Base-by-base conservation (phyloP, 140 eudicot species). In the Bidens hawaiensis region DNA sequence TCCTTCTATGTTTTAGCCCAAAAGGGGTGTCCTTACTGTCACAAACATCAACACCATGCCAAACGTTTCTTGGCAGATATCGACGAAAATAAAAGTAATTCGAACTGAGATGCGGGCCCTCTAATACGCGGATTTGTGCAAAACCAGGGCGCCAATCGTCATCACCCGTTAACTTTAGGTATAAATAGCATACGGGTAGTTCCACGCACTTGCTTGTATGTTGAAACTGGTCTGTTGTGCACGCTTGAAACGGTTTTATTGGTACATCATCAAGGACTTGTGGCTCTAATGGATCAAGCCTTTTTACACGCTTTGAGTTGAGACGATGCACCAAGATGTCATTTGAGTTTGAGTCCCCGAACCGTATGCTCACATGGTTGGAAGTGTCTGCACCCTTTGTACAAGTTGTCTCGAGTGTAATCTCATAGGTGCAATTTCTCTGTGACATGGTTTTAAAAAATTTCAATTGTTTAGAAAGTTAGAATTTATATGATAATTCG, bases 111-210 rank as follows among this genome's bases (percentile, higher is more conserved):
- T 65, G 86, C 15, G 83, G 57, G 15, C 76, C 72, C 13, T 68
- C 84, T 12, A 76, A 12, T 11, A 74, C 84, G 43, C 72, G 80
- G 33, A 85, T 76, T 60, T 74, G 84, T 14, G 83, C 89, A 64
- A 67, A 85, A 4, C 94, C 94, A 2, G 94, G 94, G 24, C 89
- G 71, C 89, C 94, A 85, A 33, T 85, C 94, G 19, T 85, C 94
- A 6, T 61, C 57, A 3, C 94, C 94, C 7, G 62, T 42, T 42
- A 82, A 26, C 14, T 79, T 79, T 6, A 85, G 68, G 66, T 79
- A 85, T 15, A 85, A 22, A 45, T 82, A 85, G 58, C 94, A 85
- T 6, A 82, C 74, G 9, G 72, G 78, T 4, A 81, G 74, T 22
- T 71, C 78, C 36, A 85, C 86, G 21, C 94, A 85, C 18, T 30